Evolutionary conservation across 106 monocot species (phyloP), one percentile per base, ranked within the genome.

Genomic region (Xerophyta viscosa): DNA sequence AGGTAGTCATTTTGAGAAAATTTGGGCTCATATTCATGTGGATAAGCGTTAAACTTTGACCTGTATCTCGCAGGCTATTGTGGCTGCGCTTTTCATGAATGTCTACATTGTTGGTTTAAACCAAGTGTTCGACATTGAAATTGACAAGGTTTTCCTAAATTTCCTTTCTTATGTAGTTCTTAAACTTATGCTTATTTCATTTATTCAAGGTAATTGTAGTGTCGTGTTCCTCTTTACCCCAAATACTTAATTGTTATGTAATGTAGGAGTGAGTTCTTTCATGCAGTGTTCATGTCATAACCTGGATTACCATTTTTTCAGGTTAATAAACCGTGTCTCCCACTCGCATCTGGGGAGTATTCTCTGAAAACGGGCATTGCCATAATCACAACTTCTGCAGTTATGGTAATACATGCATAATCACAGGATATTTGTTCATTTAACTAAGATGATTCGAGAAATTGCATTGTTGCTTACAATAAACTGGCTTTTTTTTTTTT

Each of bases 61-160:
- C 53, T 25, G 22, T 36, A 18, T 45, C 24, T 39, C 62, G 27
- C 71, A 96, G 96, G 96, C 90, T 47, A 37, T 99, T 66, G 66
- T 83, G 27, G 74, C 98, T 54, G 82, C 98, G 54, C 74, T 90
- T 67, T 90, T 90, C 67, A 90, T 99, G 98, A 99, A 99, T 62
- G 54, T 99, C 46, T 99, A 99, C 64, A 98, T 98, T 65, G 96
- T 98, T 60, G 98, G 98, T 52, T 65, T 99, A 43, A 99, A 99
- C 64, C 98, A 99, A 61, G 41, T 90, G 37, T 99, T 62, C 67
- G 98, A 99, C 56, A 86, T 90, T 59, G 90, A 99, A 70, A 90
- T 99, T 50, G 98, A 99, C 71, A 99, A 86, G 90, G 98, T 99
- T 77, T 52, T 19, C 29, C 14, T 15, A 39, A 27, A 52, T 29